These are phyloP conservation scores for Eucalyptus marginata DNA, from an alignment of 345 rosid genomes.

Conservation along the genomic window DNA sequence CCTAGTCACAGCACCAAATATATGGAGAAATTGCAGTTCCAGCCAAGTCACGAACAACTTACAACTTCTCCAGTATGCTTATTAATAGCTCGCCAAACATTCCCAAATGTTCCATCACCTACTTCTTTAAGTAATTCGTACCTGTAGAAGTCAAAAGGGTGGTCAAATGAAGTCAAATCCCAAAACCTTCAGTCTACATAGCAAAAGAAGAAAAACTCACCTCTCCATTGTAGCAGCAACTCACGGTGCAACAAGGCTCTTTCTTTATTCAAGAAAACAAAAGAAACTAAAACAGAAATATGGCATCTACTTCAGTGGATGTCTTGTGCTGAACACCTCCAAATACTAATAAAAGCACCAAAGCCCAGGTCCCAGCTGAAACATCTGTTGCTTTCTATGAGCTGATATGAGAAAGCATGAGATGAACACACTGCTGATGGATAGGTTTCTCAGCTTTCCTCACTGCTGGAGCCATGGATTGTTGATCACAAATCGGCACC, in stretches of 20 bases:
- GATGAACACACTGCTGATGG: slow-evolving; percentile 13
- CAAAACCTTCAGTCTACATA: background rate
- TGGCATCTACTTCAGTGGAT: background rate
- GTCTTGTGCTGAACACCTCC: background rate
- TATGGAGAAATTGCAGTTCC: background rate
- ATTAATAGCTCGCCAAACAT: slow-evolving; percentile 70
- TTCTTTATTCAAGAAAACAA: background rate
- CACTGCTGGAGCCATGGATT: slow-evolving; percentile 21
- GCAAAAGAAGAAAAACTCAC: background rate
- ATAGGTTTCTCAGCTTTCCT: slow-evolving; percentile 39
- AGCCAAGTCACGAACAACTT: slow-evolving; percentile 1
- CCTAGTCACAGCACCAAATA: background rate
- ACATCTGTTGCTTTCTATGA: background rate
- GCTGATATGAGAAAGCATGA: background rate
- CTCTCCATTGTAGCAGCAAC: background rate
- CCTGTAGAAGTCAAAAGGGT: background rate
- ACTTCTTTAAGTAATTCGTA: slow-evolving; percentile 43
- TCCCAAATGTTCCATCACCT: slow-evolving; percentile 94
- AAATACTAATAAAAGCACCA: background rate
- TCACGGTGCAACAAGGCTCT: background rate
- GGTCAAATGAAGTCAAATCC: background rate
- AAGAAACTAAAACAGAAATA: background rate
- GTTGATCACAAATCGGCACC: slow-evolving; percentile 12
- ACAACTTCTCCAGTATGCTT: slow-evolving; percentile 78
- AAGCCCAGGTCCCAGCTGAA: background rate